Conservation (phyloP, 78 protist species). For the Dictyostelium brefeldianum region DNA sequence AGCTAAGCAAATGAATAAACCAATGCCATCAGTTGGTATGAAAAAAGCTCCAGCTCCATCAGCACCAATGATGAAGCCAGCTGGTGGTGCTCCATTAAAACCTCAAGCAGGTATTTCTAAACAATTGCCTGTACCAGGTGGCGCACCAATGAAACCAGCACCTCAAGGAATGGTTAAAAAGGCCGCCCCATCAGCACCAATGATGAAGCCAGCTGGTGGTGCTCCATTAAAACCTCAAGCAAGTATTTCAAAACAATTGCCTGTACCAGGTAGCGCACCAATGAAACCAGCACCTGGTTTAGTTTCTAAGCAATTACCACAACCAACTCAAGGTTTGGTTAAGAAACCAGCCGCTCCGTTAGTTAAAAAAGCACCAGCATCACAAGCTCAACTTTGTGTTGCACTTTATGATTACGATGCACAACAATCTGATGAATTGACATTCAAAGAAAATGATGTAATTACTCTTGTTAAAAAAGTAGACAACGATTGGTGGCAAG, state of each 20-base stretch:
- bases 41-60: neutral
- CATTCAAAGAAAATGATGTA: constrained; percentile 87
- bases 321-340: constrained; percentile 19
- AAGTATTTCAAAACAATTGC: neutral
- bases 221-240: no score
- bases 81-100: constrained; percentile 1
- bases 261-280: constrained; percentile 24
- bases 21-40: neutral
- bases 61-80: neutral
- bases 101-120: neutral
- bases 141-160: neutral
- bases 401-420: constrained; percentile 85
- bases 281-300: neutral
- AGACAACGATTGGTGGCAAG: constrained; percentile 91
- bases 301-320: constrained; percentile 25
- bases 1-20: constrained; percentile 5
- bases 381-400: constrained; percentile 8
- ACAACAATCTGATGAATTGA: constrained; percentile 82
- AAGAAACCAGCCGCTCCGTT: constrained; percentile 11
- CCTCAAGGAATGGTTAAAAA: constrained; percentile 31
- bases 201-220: neutral
- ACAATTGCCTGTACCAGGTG: constrained; percentile 32
- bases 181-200: neutral
- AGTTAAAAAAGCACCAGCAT: constrained; percentile 28
- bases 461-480: constrained; percentile 78